Percentiles rank a stretch among this genome's conserved stretches.
Conservation (phyloP, 2,329 filamentous ascomycete genomes). For the Colletotrichum gigasporum region DNA sequence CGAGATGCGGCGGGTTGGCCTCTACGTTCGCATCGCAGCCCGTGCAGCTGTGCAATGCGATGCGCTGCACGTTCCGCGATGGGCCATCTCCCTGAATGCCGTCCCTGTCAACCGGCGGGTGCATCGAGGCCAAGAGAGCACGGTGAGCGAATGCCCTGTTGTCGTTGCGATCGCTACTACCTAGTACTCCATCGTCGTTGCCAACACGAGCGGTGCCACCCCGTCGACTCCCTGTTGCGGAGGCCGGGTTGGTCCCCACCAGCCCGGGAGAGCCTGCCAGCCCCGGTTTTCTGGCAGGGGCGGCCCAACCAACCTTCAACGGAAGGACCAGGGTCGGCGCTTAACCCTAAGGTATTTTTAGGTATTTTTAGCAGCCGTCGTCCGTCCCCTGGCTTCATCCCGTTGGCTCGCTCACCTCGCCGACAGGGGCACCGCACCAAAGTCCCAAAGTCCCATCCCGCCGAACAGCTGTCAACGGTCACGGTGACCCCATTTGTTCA, state of each 20-base stretch:
- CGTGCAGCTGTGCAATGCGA: too few relatives aligned
- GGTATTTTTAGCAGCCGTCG: background rate
- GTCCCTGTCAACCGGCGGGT: too few relatives aligned
- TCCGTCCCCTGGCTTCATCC: slow-evolving; percentile 12
- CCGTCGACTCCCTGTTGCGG: background rate
- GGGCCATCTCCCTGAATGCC: too few relatives aligned
- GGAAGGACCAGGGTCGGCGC: slow-evolving; percentile 22
- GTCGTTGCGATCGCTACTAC: too few relatives aligned
- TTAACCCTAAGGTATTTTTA: slow-evolving; percentile 11
- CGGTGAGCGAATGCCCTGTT: too few relatives aligned
- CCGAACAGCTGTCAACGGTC: slow-evolving; percentile 8
- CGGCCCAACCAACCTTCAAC: slow-evolving; percentile 9
- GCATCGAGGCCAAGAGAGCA: too few relatives aligned
- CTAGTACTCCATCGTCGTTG: background rate
- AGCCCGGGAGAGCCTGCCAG: background rate
- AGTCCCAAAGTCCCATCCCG: background rate
- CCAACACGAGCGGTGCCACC: background rate
- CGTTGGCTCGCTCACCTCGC: slow-evolving; percentile 13
- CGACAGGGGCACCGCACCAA: background rate
- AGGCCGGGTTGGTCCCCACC: background rate
- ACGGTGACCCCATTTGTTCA: slow-evolving; percentile 29
- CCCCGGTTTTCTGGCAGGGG: slow-evolving; percentile 9
- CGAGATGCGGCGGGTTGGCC: too few relatives aligned
- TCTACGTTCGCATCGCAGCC: too few relatives aligned
- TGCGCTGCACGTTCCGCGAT: too few relatives aligned